Evolutionary conservation across 2,329 filamentous ascomycete genomes (phyloP).

Genomic region (Cryphonectria parasitica): DNA sequence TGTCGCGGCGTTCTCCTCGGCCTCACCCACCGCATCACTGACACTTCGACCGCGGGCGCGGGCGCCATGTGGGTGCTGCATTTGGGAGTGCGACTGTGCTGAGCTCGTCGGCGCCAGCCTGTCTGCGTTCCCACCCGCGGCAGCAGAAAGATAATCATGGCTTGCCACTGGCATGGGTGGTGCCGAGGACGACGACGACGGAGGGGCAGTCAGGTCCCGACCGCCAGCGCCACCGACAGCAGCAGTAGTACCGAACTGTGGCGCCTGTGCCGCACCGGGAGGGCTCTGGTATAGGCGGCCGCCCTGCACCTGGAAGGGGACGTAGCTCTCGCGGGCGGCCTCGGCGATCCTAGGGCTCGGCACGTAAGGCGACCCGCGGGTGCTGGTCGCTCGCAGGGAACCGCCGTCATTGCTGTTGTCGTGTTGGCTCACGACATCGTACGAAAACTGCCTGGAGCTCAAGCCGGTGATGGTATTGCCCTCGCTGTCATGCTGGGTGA

Average conservation of each 20-base stretch:
- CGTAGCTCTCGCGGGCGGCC: slow-evolving; percentile 22
- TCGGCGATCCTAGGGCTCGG: slow-evolving; percentile 24
- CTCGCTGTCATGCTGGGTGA: slow-evolving; percentile 23
- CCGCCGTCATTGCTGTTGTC: not conserved
- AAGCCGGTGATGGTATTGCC: slow-evolving; percentile 8
- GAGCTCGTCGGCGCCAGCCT: slow-evolving; percentile 4
- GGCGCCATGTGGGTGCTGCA: slow-evolving; percentile 15
- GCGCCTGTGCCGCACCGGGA: slow-evolving; percentile 1
- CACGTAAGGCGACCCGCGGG: slow-evolving; percentile 3
- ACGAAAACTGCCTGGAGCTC: slow-evolving; percentile 19
- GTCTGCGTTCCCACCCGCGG: slow-evolving; percentile 2
- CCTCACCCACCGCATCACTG: slow-evolving; percentile 15
- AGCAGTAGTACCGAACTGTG: not conserved
- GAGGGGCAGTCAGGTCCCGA: slow-evolving; percentile 9
- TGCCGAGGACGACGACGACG: not conserved
- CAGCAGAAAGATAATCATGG: slow-evolving; percentile 4
- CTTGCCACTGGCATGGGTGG: not conserved
- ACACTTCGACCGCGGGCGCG: slow-evolving; percentile 23
- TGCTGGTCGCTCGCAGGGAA: slow-evolving; percentile 13
- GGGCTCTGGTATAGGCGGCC: slow-evolving; percentile 14
- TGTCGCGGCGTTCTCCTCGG: slow-evolving; percentile 6
- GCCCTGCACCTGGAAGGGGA: slow-evolving; percentile 18
- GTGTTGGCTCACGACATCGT: slow-evolving; percentile 22
- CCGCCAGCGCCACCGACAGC: not conserved
- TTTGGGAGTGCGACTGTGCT: not conserved